Percentiles rank a stretch among this genome's conserved stretches.
These are phyloP conservation scores for Eutypella sp. DNA, from an alignment of 2,329 filamentous ascomycete genomes.

Conservation along the genomic window DNA sequence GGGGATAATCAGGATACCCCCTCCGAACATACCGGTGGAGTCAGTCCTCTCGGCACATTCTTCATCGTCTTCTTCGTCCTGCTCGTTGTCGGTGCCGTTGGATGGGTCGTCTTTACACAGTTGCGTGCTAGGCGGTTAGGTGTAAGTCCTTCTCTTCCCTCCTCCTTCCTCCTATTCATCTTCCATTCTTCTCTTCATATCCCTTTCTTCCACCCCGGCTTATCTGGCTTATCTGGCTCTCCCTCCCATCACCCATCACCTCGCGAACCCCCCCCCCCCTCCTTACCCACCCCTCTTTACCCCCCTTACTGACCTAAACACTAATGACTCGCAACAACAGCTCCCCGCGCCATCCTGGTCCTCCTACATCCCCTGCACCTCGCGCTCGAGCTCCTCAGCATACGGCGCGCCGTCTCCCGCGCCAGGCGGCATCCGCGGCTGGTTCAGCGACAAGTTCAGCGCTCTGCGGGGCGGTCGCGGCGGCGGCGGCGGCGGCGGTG, in stretches of 20 bases:
- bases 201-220: background rate
- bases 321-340: conserved; percentile 28
- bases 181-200: background rate
- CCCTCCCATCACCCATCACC: background rate
- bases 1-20: background rate
- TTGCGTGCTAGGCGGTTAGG: conserved; percentile 69
- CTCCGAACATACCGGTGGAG: conserved; percentile 24
- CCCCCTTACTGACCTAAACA: background rate
- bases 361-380: conserved; percentile 72
- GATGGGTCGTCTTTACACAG: conserved; percentile 68
- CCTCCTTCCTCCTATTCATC: background rate
- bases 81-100: conserved; percentile 49
- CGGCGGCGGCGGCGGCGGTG: conserved; percentile 47
- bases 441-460: conserved; percentile 64
- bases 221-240: background rate
- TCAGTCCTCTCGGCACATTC: conserved; percentile 60
- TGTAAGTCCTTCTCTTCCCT: conserved; percentile 36
- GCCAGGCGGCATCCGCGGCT: conserved; percentile 62
- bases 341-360: conserved; percentile 64
- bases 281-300: background rate
- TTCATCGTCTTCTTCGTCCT: conserved; percentile 68
- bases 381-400: conserved; percentile 36
- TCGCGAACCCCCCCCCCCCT: background rate
- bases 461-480: conserved; percentile 58
- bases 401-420: conserved; percentile 51